Base-by-base conservation (phyloP, 2,329 filamentous ascomycete genomes). In the Xylariomycetidae sp. region DNA sequence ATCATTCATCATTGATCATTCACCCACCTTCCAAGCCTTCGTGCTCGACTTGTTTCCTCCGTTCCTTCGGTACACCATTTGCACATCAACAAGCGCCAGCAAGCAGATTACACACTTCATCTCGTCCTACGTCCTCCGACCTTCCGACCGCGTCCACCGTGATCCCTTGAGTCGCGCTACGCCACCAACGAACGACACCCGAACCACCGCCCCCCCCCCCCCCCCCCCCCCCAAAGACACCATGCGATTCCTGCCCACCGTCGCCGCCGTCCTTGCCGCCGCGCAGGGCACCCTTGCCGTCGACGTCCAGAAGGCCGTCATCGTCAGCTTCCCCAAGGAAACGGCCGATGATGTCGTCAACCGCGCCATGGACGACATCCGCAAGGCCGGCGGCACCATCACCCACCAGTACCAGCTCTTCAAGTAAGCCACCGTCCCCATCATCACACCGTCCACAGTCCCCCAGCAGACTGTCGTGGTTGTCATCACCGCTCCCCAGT, bases 361-460 rank as follows among this genome's bases (percentile, higher is more conserved):
- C 15, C 60, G 83, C 35, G 87, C 85, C 27, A 92, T 82, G 67
- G 61, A 81, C 25, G 74, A 76, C 3, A 79, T 95, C 49, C 61
- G 68, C 32, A 67, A 79, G 28, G 79, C 79, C 24, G 85, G 85
- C 31, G 86, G 85, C 24, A 61, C 74, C 31, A 86, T 95, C 48
- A 92, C 83, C 15, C 86, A 93, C 63, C 74, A 81, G 52, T 92
- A 86, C 59, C 63, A 65, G 29, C 54, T 79, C 37, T 74, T 81
- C 59, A 75, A 77, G 82, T 87, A 71, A 17, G 12, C 17, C 25
- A 12, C 19, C 26, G 46, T 14, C 27, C 15, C 9, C 12, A 25
- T 31, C 28, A 13, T n/a, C n/a, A n/a, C n/a, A n/a, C n/a, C n/a
- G n/a, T n/a, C n/a, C n/a, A n/a, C n/a, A n/a, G n/a, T n/a, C n/a